A percentile compares a stretch with the other conserved stretches of the same genome.
Evolutionary conservation across 768 basidiomycete genomes (phyloP).

Genomic region (Hydnomerulius pinastri): DNA sequence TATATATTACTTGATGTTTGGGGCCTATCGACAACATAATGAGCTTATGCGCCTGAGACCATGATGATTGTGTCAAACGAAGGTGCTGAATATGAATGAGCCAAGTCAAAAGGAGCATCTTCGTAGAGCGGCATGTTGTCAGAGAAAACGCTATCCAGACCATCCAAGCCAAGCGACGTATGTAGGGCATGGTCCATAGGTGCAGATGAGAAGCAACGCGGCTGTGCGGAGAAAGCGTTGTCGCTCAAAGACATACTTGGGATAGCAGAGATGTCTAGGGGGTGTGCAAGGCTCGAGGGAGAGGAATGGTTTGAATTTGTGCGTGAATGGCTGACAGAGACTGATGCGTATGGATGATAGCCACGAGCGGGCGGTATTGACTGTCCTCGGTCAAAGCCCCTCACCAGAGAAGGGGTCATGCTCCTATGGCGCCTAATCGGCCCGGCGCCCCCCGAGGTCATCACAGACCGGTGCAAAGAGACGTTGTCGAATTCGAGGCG

Average conservation of each 20-base stretch:
- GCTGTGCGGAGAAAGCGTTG: slow-evolving; percentile 9
- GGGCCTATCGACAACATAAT: neutral
- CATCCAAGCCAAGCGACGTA: neutral
- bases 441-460: slow-evolving; percentile 43
- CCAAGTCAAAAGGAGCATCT: slow-evolving; percentile 20
- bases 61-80: slow-evolving; percentile 26
- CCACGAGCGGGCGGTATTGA: slow-evolving; percentile 48
- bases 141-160: slow-evolving; percentile 26
- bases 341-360: slow-evolving; percentile 56
- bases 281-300: slow-evolving; percentile 28
- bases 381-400: slow-evolving; percentile 50
- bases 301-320: slow-evolving; percentile 32
- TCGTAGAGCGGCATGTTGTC: slow-evolving; percentile 30
- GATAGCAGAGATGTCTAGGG: slow-evolving; percentile 28
- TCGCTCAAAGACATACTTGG: slow-evolving; percentile 20
- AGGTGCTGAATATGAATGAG: slow-evolving; percentile 19
- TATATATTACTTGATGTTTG: slow-evolving; percentile 19
- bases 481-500: slow-evolving; percentile 62
- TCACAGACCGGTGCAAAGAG: slow-evolving; percentile 25
- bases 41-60: slow-evolving; percentile 24
- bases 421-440: slow-evolving; percentile 72
- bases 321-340: slow-evolving; percentile 28
- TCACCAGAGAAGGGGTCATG: slow-evolving; percentile 69
- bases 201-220: slow-evolving; percentile 23
- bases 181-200: slow-evolving; percentile 7